phyloP scores from a whole-genome alignment of 169 alveolate genomes.

The Cryptosporidium canis region DNA sequence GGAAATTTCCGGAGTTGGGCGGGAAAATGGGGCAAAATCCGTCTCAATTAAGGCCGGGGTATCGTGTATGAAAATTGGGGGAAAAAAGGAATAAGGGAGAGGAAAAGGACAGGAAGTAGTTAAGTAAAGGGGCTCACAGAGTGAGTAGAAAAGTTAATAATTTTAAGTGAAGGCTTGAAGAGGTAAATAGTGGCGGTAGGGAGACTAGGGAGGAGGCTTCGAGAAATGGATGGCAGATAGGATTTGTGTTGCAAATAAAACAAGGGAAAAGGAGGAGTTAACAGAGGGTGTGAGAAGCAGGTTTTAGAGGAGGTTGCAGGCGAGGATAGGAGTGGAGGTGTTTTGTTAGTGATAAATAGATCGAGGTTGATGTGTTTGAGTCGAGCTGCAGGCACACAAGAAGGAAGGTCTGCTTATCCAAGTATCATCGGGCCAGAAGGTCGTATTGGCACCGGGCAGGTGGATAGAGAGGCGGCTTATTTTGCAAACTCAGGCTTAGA shows the following conservation, averaged over 20 bases:
- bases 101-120: conserved; percentile 34
- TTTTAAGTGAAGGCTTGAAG: background rate
- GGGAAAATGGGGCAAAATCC: background rate
- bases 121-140: background rate
- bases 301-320: background rate
- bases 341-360: background rate
- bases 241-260: background rate
- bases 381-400: background rate
- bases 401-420: background rate
- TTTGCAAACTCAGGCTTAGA: too few relatives aligned
- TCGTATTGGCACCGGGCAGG: too few relatives aligned
- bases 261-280: conserved; percentile 39
- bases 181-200: conserved; percentile 7
- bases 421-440: too few relatives aligned
- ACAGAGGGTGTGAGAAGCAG: conserved; percentile 30
- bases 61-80: conserved; percentile 9
- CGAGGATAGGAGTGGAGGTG: background rate
- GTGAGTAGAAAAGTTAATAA: background rate
- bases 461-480: too few relatives aligned
- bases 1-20: background rate
- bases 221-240: conserved; percentile 2
- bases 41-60: conserved; percentile 27
- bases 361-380: background rate
- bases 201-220: background rate
- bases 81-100: conserved; percentile 3